These are phyloP conservation scores for Lentinula lateritia DNA, from an alignment of 768 basidiomycete genomes.

Conservation along the genomic window DNA sequence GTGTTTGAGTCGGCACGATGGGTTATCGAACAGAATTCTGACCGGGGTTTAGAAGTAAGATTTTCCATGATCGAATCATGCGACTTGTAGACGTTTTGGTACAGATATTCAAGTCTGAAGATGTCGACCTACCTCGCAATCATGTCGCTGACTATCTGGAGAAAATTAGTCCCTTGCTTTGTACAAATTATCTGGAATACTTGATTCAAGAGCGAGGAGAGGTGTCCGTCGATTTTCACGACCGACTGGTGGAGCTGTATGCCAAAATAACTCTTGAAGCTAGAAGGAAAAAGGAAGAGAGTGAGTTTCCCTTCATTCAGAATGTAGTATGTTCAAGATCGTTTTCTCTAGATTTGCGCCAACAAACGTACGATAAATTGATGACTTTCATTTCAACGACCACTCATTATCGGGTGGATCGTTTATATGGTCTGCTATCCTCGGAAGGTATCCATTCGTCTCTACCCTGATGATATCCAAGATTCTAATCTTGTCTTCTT, in stretches of 20 bases:
- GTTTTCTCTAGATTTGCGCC: constrained; percentile 33
- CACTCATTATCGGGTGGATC: constrained; percentile 65
- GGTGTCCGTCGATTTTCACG: constrained; percentile 65
- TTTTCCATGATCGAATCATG: not conserved
- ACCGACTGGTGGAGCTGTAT: constrained; percentile 86
- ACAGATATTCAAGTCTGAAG: constrained; percentile 94
- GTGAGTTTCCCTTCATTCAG: constrained; percentile 28
- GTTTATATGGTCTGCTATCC: constrained; percentile 76
- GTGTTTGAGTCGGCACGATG: constrained; percentile 81
- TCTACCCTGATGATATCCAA: not conserved
- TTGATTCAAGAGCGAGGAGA: constrained; percentile 75
- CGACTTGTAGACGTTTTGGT: not conserved
- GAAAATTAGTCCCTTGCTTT: constrained; percentile 59
- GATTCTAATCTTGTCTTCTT: not conserved
- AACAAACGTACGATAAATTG: constrained; percentile 61
- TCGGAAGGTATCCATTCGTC: constrained; percentile 55
- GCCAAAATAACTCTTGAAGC: constrained; percentile 58
- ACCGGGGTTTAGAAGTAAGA: constrained; percentile 71
- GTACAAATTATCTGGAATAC: constrained; percentile 79
- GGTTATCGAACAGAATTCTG: constrained; percentile 72
- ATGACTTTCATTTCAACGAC: constrained; percentile 73
- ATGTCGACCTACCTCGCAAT: constrained; percentile 80
- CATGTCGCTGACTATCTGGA: constrained; percentile 78
- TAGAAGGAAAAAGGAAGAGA: constrained; percentile 53
- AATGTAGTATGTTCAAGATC: not conserved